These are phyloP conservation scores for Sungouiella blattae DNA, from an alignment of 805 yeast genomes.

Conservation along the genomic window DNA sequence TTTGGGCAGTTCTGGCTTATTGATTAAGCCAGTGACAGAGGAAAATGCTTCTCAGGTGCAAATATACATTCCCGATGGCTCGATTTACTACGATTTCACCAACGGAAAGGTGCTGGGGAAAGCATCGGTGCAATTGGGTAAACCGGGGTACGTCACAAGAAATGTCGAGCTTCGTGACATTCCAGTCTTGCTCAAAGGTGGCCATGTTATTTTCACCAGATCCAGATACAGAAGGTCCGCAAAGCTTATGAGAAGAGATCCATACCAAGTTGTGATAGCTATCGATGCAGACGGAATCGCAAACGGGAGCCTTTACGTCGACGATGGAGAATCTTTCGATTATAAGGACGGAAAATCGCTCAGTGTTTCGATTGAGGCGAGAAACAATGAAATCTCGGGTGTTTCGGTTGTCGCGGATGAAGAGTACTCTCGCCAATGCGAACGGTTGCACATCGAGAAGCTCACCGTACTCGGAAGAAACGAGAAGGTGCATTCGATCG, in stretches of 20 bases:
- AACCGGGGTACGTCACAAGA: constrained; percentile 33
- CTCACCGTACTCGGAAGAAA: constrained; percentile 46
- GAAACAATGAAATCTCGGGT: constrained; percentile 6
- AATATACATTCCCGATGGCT: constrained; percentile 52
- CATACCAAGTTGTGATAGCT: constrained; percentile 71
- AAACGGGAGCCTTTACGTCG: constrained; percentile 62
- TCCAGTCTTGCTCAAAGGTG: constrained; percentile 78
- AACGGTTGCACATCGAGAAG: constrained; percentile 49
- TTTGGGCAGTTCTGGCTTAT: constrained; percentile 63
- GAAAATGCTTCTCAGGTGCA: constrained; percentile 41
- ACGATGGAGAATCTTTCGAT: constrained; percentile 77
- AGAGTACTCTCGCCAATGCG: constrained; percentile 17
- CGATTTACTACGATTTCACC: constrained; percentile 54
- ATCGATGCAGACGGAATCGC: constrained; percentile 49
- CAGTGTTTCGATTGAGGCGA: constrained; percentile 37
- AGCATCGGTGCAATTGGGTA: constrained; percentile 1
- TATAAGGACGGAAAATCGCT: constrained; percentile 51
- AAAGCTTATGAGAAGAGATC: constrained; percentile 70
- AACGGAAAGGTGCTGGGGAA: constrained; percentile 23
- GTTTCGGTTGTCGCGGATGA: constrained; percentile 3
- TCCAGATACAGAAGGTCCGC: constrained; percentile 80
- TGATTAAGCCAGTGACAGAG: constrained; percentile 77
- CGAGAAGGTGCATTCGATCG: constrained; percentile 15
- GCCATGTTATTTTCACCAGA: constrained; percentile 63
- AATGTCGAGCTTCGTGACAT: constrained; percentile 54